Evolutionary conservation across 2,329 filamentous ascomycete genomes (phyloP), one percentile per base, ranked within the genome.

Genomic region (Leptodontidium sp.): DNA sequence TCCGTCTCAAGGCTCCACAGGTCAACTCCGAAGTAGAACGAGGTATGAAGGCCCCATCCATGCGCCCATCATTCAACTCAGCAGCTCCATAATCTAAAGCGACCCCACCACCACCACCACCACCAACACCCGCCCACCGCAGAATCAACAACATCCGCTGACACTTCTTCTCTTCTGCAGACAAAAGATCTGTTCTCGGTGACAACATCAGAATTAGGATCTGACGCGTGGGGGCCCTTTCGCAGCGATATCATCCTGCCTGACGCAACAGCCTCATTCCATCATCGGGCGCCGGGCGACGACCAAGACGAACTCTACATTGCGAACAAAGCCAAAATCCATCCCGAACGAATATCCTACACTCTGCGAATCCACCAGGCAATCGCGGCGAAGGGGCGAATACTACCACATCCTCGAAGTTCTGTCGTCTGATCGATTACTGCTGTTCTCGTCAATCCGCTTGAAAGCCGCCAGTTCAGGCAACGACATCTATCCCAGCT

Each of bases 401-500:
- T 62, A 45, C 53, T 26, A 43, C 40, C 17, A 55, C 26, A 15
- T 32, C 49, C 21, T 64, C n/a, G 32, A 43, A 64, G n/a, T 17
- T 59, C 24, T 61, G 26, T 64, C 53, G 29, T 52, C 35, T 32
- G 61, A 21, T 68, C 45, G 29, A 47, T 9, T 32, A 29, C n/a
- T 55, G 26, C 50, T 17, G 38, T 47, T 24, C 45, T 66, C 32
- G 26, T 66, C 45, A 47, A 61, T 6, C 38, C 45, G 47, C 43
- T 24, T 24, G 47, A 32, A 32, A 32, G 29, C 6, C 29, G 29
- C 29, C 29, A 32, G 29, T 32, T 32, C 53, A 72, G 64, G 67
- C 71, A 72, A 57, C 71, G 52, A 67, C 62, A 43, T 45, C 35
- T 17, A 3, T 32, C 29, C 29, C 29, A 32, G 29, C 29, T 32